Evolutionary conservation across 805 yeast species (phyloP).

Genomic region (Blastobotrys parvus): DNA sequence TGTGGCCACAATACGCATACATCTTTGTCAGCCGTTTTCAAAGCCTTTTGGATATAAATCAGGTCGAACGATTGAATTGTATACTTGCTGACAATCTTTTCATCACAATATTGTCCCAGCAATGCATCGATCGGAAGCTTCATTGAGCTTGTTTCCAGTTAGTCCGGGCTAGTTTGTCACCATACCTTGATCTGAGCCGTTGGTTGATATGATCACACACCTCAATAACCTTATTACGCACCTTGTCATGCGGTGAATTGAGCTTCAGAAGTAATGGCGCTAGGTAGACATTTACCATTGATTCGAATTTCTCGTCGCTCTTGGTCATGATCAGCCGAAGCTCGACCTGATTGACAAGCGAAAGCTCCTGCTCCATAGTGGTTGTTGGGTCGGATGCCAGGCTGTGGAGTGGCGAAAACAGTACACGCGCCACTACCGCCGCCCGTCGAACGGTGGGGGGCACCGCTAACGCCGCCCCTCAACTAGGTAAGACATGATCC

Average conservation of each 20-base stretch:
- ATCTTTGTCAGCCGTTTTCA: constrained; percentile 20
- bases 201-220: constrained; percentile 61
- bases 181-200: constrained; percentile 42
- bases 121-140: constrained; percentile 57
- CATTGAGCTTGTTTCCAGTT: constrained; percentile 24
- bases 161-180: not conserved
- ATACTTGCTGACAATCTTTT: constrained; percentile 30
- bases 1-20: not conserved
- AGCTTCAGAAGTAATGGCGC: constrained; percentile 74
- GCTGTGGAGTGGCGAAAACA: too few species aligned
- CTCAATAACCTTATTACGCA: constrained; percentile 58
- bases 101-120: constrained; percentile 52
- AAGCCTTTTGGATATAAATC: constrained; percentile 58
- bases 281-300: constrained; percentile 51
- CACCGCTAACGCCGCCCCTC: not conserved
- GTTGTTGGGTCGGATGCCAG: too few species aligned
- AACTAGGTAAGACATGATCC: not conserved
- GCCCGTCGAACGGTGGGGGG: too few species aligned
- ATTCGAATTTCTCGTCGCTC: constrained; percentile 54
- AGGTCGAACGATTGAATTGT: constrained; percentile 27
- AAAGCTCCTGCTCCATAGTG: constrained; percentile 16
- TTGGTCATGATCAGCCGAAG: constrained; percentile 71
- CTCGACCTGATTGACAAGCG: constrained; percentile 55
- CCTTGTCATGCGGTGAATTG: constrained; percentile 58
- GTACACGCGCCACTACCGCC: too few species aligned